phyloP scores from a whole-genome alignment of 2,329 filamentous ascomycete species.

The Helotiales sp. region DNA sequence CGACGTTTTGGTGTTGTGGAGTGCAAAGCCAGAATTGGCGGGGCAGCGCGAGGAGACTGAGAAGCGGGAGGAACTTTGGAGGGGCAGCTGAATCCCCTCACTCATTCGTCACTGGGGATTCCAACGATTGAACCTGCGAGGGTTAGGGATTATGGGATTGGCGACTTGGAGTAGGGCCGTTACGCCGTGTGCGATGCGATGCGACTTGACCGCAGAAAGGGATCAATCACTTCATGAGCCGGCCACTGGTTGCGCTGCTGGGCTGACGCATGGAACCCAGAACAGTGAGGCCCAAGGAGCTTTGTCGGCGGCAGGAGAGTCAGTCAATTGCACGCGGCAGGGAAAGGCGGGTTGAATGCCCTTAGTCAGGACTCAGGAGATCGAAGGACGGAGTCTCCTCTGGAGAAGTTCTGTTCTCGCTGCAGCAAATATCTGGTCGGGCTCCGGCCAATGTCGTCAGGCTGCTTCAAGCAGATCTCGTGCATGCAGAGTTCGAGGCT shows the following conservation, averaged over 20 bases:
- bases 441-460: constrained; percentile 13
- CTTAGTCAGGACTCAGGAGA: too few relatives aligned
- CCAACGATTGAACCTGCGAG: background rate
- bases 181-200: too few relatives aligned
- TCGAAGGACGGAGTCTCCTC: background rate
- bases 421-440: background rate
- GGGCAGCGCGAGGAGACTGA: constrained; percentile 21
- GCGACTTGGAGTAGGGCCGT: constrained; percentile 19
- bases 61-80: constrained; percentile 3
- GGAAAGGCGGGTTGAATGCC: background rate
- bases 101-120: constrained; percentile 7
- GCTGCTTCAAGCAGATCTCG: background rate
- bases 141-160: background rate
- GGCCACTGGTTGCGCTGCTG: constrained; percentile 3
- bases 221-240: constrained; percentile 10
- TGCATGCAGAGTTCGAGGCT: constrained; percentile 1
- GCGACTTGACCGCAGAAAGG: constrained; percentile 7
- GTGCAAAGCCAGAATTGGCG: constrained; percentile 30
- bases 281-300: constrained; percentile 1
- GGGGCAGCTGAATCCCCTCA: constrained; percentile 14
- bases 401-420: background rate
- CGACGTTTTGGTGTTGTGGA: constrained; percentile 30
- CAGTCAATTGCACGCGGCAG: background rate
- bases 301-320: constrained; percentile 3
- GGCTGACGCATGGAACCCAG: constrained; percentile 7